Base-by-base conservation (phyloP, 306 rosid species). In the Glycine tomentella region DNA sequence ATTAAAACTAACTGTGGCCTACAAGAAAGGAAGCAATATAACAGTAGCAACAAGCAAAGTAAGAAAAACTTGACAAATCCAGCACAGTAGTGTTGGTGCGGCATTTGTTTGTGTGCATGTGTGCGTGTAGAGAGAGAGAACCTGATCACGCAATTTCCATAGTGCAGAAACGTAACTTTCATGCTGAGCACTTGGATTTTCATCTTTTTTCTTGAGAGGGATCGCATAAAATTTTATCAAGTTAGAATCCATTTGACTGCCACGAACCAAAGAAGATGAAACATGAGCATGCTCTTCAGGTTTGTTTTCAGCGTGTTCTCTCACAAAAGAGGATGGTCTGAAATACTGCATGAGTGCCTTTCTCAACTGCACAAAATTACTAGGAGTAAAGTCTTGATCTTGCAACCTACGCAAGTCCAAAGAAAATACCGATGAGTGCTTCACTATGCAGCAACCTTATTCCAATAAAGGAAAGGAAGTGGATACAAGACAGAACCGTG, bases 111-210 rank as follows among this genome's bases (percentile, higher is more conserved):
- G 25, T 51, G 64, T 33, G 52, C 7, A 0, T 46, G 17, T 3
- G 38, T 34, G 56, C 20, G 13, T 0, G 15, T 46, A 73, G 71
- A 82, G 65, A 51, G 65, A 51, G 33, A 74, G 36, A 93, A 93
- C 98, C 98, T 89, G 90, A 81, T 94, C 97, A 50, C 98, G 88
- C 84, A 92, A 80, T 85, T 88, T 91, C 93, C 92, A 86, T 7
- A 94, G 85, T 20, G 91, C 86, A 69, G 86, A 82, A 78, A 75
- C 66, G 79, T 72, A 84, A 74, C 97, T 91, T 83, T 86, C 95
- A 55, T 87, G 89, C 76, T 84, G 97, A 80, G 81, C 80, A 82
- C 79, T 78, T 1, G 88, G 82, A 71, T 89, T 85, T 17, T 91
- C 97, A 63, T 90, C 95, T 76, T 83, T 92, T 84, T 69, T 87